A percentile compares a stretch with the other conserved stretches of the same genome.
Conservation (phyloP, 2,329 filamentous ascomycete genomes). For the Penicillium sclerotiorum region DNA sequence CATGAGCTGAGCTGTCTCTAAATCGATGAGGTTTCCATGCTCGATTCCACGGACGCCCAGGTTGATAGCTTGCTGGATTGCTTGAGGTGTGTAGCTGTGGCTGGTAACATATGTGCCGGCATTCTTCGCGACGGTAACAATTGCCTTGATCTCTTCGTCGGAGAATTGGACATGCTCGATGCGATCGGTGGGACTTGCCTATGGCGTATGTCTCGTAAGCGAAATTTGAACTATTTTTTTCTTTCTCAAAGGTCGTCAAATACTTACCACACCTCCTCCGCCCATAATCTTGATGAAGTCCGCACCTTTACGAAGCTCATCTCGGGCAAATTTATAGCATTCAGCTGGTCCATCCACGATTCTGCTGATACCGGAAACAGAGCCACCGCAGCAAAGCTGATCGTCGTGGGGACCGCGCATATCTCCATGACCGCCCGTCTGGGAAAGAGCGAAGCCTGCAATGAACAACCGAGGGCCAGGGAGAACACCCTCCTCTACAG, state of each 20-base stretch:
- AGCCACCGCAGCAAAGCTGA: conserved; percentile 51
- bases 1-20: conserved; percentile 54
- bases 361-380: conserved; percentile 40
- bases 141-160: conserved; percentile 58
- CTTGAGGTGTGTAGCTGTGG: conserved; percentile 59
- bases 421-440: conserved; percentile 63
- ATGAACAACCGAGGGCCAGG: conserved; percentile 61
- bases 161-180: conserved; percentile 61
- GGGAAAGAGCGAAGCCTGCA: conserved; percentile 56
- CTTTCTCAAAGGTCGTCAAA: no score
- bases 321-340: conserved; percentile 56
- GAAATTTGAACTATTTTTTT: neutral
- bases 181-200: conserved; percentile 55
- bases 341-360: conserved; percentile 59
- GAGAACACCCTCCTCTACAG: conserved; percentile 58
- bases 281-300: conserved; percentile 67
- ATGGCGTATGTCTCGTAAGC: neutral
- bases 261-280: conserved; percentile 55
- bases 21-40: conserved; percentile 52
- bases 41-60: conserved; percentile 61
- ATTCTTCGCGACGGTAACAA: conserved; percentile 54
- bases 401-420: conserved; percentile 46
- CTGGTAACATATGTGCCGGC: conserved; percentile 59
- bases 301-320: conserved; percentile 58
- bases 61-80: conserved; percentile 58